Base-by-base conservation (phyloP, 768 basidiomycete genomes). In the Podaxis rugospora region DNA sequence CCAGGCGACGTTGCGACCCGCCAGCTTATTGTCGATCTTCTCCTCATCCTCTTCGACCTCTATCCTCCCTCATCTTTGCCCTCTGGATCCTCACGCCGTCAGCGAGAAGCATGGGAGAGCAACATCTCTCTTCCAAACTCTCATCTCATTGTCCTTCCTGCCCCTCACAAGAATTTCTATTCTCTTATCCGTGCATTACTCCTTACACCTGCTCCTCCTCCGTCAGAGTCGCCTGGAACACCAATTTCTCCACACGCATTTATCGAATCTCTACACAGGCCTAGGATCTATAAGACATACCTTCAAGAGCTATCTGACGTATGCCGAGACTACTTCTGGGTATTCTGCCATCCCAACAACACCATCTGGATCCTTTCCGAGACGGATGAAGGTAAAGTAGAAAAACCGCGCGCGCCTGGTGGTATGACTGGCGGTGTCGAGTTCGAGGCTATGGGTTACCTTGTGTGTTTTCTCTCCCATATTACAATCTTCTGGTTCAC, bases 381-480 rank as follows among this genome's bases (percentile, higher is more conserved):
- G 66, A 89, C 92, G 1, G 93, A 98, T 69, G 89, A 93, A 69
- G 83, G 76, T 1, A 83, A 84, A 62, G 93, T 93, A 3, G 95
- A 97, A 74, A 90, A 88, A 68, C 94, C 94, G 13, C 81, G 90
- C 59, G 96, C 97, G 11, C 97, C 97, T 2, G 93, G 95, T 4
- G 96, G 97, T 14, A 98, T 98, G 88, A 98, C 97, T 0, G 97
- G 96, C 5, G 97, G 97, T 4, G 97, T 99, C 11, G 97, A 99
- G 69, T 95, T 89, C 69, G 97, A 99, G 75, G 96, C 96, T 3
- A 96, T 98, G 87, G 83, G 83, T 14, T 98, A 98, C 73, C 86
- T 95, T 68, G 96, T 98, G 67, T 65, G 92, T 77, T 46, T n/a
- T 57, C 52, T 13, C 36, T 62, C 16, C 47, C 60, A 37, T 37